These are phyloP conservation scores for Hemisphaericaspora nanyangensis DNA, from an alignment of 805 yeast genomes.

Conservation along the genomic window DNA sequence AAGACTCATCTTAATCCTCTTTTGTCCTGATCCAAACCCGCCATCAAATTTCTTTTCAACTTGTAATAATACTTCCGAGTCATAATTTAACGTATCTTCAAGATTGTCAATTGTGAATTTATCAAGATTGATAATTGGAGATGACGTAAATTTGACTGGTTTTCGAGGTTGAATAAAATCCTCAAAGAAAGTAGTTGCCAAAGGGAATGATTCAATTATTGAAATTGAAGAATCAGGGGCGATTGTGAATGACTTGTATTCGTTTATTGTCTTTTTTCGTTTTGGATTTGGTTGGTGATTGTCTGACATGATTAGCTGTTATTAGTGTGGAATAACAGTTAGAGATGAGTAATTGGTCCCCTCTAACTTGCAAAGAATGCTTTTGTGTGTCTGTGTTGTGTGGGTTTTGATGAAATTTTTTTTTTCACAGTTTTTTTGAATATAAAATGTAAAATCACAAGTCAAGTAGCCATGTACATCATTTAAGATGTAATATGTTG, in stretches of 20 bases:
- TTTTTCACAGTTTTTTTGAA: too few relatives aligned
- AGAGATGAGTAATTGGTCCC: too few relatives aligned
- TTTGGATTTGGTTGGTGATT: too few relatives aligned
- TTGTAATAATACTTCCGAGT: slow-evolving; percentile 40
- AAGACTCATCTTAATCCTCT: slow-evolving; percentile 49
- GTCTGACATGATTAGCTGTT: too few relatives aligned
- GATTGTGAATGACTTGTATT: slow-evolving; percentile 3
- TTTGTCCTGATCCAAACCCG: slow-evolving; percentile 63
- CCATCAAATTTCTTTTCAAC: slow-evolving; percentile 51
- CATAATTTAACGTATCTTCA: slow-evolving; percentile 31
- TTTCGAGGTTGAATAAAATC: slow-evolving; percentile 38
- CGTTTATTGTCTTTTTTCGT: neutral
- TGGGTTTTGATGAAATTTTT: too few relatives aligned
- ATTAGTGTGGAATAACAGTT: too few relatives aligned
- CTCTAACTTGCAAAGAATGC: too few relatives aligned
- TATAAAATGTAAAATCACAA: too few relatives aligned
- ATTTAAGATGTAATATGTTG: too few relatives aligned
- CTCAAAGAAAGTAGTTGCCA: slow-evolving; percentile 29
- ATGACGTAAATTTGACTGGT: slow-evolving; percentile 40
- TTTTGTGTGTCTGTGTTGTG: too few relatives aligned
- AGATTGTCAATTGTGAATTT: slow-evolving; percentile 34
- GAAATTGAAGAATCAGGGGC: neutral
- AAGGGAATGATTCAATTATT: neutral
- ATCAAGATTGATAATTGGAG: slow-evolving; percentile 20
- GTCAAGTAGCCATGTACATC: too few relatives aligned